phyloP scores from a whole-genome alignment of 1,284 basidiomycete genomes.

The Cryptococcus deneoformans region DNA sequence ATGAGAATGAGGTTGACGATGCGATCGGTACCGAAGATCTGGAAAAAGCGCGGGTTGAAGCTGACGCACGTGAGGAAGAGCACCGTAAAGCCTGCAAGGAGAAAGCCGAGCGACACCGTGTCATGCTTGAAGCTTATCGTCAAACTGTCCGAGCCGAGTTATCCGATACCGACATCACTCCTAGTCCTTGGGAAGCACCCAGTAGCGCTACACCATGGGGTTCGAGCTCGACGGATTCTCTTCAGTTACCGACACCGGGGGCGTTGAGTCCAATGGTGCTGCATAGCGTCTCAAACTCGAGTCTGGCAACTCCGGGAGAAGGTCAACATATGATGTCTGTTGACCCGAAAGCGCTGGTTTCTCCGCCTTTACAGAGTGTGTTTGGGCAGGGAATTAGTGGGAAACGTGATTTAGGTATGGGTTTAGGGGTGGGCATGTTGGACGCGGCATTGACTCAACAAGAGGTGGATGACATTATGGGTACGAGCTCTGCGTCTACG shows the following conservation, averaged over 20 bases:
- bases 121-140: conserved; percentile 33
- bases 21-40: conserved; percentile 42
- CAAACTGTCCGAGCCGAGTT: conserved; percentile 17
- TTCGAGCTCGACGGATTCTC: conserved; percentile 19
- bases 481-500: background rate
- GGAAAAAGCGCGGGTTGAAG: conserved; percentile 36
- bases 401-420: background rate
- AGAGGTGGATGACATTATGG: conserved; percentile 27
- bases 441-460: conserved; percentile 26
- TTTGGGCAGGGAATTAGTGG: conserved; percentile 2
- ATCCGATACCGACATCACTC: background rate
- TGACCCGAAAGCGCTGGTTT: conserved; percentile 22
- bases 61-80: conserved; percentile 35
- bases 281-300: conserved; percentile 21
- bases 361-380: conserved; percentile 14
- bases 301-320: conserved; percentile 8
- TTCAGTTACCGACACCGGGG: conserved; percentile 16
- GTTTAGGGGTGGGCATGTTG: conserved; percentile 17
- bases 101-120: conserved; percentile 30
- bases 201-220: conserved; percentile 7
- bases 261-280: conserved; percentile 34
- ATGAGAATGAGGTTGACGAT: conserved; percentile 19
- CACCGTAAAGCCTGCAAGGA: conserved; percentile 28
- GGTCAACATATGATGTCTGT: conserved; percentile 9
- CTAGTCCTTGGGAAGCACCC: conserved; percentile 22